A percentile compares a stretch with the other conserved stretches of the same genome.
These are phyloP conservation scores for Taxillus chinensis DNA, from an alignment of 164 flowering plant genomes.

Conservation along the genomic window DNA sequence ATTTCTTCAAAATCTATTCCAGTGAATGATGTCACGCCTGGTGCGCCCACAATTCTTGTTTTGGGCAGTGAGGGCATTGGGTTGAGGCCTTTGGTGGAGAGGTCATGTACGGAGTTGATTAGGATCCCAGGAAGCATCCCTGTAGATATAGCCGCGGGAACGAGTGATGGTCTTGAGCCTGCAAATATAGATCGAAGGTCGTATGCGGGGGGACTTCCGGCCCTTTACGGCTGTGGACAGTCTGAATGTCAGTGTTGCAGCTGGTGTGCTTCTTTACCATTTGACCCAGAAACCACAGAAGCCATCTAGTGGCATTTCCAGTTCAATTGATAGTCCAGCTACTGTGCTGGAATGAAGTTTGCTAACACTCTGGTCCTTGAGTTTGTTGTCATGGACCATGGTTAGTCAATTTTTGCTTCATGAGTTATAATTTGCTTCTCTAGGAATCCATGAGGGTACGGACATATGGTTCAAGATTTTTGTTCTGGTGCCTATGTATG, in stretches of 20 bases:
- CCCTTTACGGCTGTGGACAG: slow-evolving; percentile 96
- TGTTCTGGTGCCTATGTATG: no score
- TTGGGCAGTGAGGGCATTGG: slow-evolving; percentile 96
- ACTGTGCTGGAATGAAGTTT: no score
- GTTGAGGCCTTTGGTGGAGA: slow-evolving; percentile 89
- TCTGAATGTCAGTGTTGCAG: slow-evolving; percentile 98
- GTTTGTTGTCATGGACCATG: no score
- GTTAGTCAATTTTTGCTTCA: no score
- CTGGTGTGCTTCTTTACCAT: slow-evolving; percentile 93
- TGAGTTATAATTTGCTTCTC: no score
- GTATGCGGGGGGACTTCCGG: slow-evolving; percentile 37
- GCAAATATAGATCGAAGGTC: slow-evolving; percentile 14
- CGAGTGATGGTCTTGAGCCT: slow-evolving; percentile 27
- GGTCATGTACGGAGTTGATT: slow-evolving; percentile 73
- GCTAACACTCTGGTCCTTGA: no score
- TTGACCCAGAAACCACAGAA: slow-evolving; percentile 38
- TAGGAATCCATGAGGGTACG: no score
- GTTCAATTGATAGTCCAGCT: not conserved
- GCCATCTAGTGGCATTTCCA: slow-evolving; percentile 3
- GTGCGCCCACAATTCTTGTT: slow-evolving; percentile 83
- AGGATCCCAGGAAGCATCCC: slow-evolving; percentile 63
- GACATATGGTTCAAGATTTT: no score
- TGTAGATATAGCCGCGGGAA: slow-evolving; percentile 22
- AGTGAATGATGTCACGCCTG: slow-evolving; percentile 51
- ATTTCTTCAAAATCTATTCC: slow-evolving; percentile 70